These are phyloP conservation scores for Microsporum audouinii DNA, from an alignment of 2,329 filamentous ascomycete genomes.

Conservation along the genomic window DNA sequence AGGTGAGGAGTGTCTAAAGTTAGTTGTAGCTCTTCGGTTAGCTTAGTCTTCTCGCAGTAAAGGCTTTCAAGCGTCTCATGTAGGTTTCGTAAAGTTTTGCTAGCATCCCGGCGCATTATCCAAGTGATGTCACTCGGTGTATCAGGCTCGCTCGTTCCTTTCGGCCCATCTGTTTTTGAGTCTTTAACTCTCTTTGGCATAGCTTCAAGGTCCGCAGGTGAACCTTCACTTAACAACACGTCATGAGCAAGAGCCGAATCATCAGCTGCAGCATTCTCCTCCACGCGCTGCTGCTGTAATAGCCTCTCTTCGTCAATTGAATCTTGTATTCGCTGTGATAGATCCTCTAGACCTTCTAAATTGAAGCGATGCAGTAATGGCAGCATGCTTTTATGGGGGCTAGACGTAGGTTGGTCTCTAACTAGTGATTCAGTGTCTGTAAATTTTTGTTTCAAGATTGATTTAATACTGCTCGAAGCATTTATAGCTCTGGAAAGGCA, in stretches of 20 bases:
- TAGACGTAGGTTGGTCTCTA: slow-evolving; percentile 12
- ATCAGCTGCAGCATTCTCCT: slow-evolving; percentile 59
- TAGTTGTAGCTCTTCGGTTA: slow-evolving; percentile 52
- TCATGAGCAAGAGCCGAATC: slow-evolving; percentile 64
- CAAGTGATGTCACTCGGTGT: slow-evolving; percentile 42
- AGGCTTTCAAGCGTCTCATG: slow-evolving; percentile 57
- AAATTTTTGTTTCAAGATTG: slow-evolving; percentile 20
- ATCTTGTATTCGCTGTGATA: slow-evolving; percentile 59
- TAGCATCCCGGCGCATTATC: slow-evolving; percentile 58
- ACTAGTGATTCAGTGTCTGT: slow-evolving; percentile 16
- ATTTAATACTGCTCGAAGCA: slow-evolving; percentile 55
- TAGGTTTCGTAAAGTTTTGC: slow-evolving; percentile 50
- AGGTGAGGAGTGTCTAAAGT: slow-evolving; percentile 54
- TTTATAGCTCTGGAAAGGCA: slow-evolving; percentile 70
- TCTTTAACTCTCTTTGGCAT: slow-evolving; percentile 42
- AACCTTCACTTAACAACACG: slow-evolving; percentile 55
- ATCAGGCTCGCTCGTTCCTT: slow-evolving; percentile 25
- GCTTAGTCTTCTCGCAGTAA: slow-evolving; percentile 45
- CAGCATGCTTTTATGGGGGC: slow-evolving; percentile 26
- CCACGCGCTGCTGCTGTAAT: slow-evolving; percentile 63
- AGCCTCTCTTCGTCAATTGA: slow-evolving; percentile 91
- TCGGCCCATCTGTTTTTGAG: slow-evolving; percentile 20
- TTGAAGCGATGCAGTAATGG: slow-evolving; percentile 25
- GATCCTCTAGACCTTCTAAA: slow-evolving; percentile 53
- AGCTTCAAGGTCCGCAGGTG: slow-evolving; percentile 43